A percentile compares a stretch with the other conserved stretches of the same genome.
These are phyloP conservation scores for Candida germanica DNA, from an alignment of 805 yeast species.

Conservation along the genomic window DNA sequence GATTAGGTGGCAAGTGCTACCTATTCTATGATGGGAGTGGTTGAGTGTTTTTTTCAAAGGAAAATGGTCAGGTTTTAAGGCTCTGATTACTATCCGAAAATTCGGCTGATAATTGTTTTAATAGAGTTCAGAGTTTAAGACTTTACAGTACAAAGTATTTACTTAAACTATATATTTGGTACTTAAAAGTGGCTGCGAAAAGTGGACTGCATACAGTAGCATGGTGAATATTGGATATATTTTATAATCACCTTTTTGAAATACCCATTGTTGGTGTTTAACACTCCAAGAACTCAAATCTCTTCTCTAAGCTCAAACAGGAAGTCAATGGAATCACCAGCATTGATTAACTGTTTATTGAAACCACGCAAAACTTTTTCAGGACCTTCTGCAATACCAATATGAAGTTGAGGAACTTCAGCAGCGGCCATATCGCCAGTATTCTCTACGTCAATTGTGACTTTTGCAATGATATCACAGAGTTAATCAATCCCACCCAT, in stretches of 20 bases:
- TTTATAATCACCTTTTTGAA: slow-evolving; percentile 52
- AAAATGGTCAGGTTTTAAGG: too few relatives aligned
- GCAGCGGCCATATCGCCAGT: slow-evolving; percentile 45
- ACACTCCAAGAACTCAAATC: slow-evolving; percentile 59
- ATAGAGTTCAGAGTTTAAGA: too few relatives aligned
- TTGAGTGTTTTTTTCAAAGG: too few relatives aligned
- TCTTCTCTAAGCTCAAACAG: slow-evolving; percentile 41
- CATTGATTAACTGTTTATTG: slow-evolving; percentile 50
- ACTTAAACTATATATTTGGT: too few relatives aligned
- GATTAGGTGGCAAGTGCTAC: too few relatives aligned
- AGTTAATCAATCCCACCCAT: slow-evolving; percentile 49
- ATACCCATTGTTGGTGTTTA: slow-evolving; percentile 54
- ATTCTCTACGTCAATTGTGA: slow-evolving; percentile 44
- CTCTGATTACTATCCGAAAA: too few relatives aligned
- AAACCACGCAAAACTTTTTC: slow-evolving; percentile 53
- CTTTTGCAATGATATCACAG: slow-evolving; percentile 50
- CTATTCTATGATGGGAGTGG: too few relatives aligned
- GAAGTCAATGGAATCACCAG: slow-evolving; percentile 36
- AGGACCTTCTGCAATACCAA: slow-evolving; percentile 51
- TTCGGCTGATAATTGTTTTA: too few relatives aligned
- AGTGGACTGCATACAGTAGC: too few relatives aligned
- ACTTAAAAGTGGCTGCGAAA: too few relatives aligned
- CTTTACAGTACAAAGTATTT: too few relatives aligned
- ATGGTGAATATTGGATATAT: too few relatives aligned
- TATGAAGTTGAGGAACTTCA: slow-evolving; percentile 50